phyloP scores from a whole-genome alignment of 2,329 filamentous ascomycete species.

The Alternaria sp. region DNA sequence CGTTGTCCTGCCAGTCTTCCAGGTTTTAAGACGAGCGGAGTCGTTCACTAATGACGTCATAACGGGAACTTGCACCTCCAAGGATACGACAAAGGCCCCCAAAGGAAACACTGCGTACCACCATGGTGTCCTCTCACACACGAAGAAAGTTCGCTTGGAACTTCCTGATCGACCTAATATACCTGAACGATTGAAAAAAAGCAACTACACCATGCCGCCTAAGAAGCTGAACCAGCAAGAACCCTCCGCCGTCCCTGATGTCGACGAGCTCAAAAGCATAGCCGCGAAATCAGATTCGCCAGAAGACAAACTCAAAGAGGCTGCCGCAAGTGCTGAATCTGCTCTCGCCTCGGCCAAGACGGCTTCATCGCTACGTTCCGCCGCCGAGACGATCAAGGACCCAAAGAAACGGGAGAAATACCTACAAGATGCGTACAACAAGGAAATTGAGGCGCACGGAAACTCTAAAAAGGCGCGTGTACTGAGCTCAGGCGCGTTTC shows the following conservation, averaged over 20 bases:
- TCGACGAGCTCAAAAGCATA: conserved; percentile 31
- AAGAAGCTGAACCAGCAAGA: conserved; percentile 22
- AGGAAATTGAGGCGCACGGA: conserved; percentile 46
- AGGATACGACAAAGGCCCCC: background rate
- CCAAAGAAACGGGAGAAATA: conserved; percentile 46
- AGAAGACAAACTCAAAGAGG: conserved; percentile 41
- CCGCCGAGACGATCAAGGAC: conserved; percentile 39
- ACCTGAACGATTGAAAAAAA: background rate
- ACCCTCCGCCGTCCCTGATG: conserved; percentile 10
- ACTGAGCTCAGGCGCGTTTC: conserved; percentile 49
- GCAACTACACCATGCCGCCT: conserved; percentile 17
- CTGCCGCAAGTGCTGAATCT: conserved; percentile 40
- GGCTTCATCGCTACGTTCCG: conserved; percentile 38
- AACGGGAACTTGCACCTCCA: conserved; percentile 7
- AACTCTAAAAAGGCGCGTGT: conserved; percentile 47
- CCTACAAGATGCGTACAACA: conserved; percentile 45
- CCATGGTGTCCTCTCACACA: conserved; percentile 2
- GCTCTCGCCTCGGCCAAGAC: conserved; percentile 38
- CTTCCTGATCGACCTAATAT: background rate
- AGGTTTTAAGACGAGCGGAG: conserved; percentile 26
- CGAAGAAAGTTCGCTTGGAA: background rate
- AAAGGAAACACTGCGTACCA: background rate
- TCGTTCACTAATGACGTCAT: conserved; percentile 32
- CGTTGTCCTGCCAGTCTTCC: conserved; percentile 19
- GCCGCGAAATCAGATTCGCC: conserved; percentile 28